Base-by-base conservation (phyloP, 2,329 filamentous ascomycete genomes). In the Pseudogymnoascus sp. region DNA sequence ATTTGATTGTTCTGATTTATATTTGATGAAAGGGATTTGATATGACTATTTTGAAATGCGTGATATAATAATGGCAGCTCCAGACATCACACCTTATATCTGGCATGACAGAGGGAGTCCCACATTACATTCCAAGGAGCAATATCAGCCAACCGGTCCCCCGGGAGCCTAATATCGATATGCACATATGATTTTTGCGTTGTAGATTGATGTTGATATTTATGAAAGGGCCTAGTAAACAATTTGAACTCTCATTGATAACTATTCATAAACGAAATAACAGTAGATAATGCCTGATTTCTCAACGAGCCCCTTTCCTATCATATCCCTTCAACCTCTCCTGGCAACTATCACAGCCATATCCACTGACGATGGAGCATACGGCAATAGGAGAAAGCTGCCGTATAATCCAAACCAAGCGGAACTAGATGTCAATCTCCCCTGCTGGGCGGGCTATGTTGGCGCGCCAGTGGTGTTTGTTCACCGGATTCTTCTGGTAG, bases 401-500 rank as follows among this genome's bases (percentile, higher is more conserved):
- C 24, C 44, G 5, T 14, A 50, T 1, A 31, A n/a, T 24, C 16
- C 61, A 38, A 47, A 19, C 19, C 13, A 14, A 38, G 21, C 16
- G 35, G 4, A 24, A 16, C 59, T 37, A 16, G 24, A 77, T 67
- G 61, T 80, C 77, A 63, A 81, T 79, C 5, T 73, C 67, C 4
- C 64, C 65, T 0, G 73, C 72, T 6, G 77, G 78, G 8, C 78
- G 71, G 14, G 77, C 77, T 59, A 80, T 63, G 62, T 79, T 76
- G 2, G 70, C 69, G 24, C 77, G 73, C 78, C 78, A 81, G 65
- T 79, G 77, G 64, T 80, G 78, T 42, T 53, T 68, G 65, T 79
- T 80, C 29, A 76, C 64, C 0, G 78, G 76, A 66, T 80, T 71
- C 65, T 78, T 80, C 70, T 80, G 72, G 65, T 81, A 81, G 1